A percentile compares a stretch with the other conserved stretches of the same genome.
phyloP scores from a whole-genome alignment of 2,329 filamentous ascomycete species.

The Monosporascus cannonballus region DNA sequence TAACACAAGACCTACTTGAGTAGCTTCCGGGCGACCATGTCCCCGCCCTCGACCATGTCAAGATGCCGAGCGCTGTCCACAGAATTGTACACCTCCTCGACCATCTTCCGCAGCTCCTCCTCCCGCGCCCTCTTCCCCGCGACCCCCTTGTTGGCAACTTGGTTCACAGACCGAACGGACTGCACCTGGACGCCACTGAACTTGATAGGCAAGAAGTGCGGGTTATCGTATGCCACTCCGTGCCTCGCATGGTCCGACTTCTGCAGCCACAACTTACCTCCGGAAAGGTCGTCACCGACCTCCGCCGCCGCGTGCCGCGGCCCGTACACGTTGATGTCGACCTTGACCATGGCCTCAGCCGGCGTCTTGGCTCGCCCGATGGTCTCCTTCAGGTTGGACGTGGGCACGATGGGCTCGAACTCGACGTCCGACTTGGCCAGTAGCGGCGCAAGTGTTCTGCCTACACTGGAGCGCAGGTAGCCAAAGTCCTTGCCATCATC shows the following conservation, averaged over 20 bases:
- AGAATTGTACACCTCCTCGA: no score
- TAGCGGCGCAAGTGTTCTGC: no score
- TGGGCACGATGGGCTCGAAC: constrained; percentile 17
- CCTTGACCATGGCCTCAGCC: constrained; percentile 21
- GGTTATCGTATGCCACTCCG: constrained; percentile 22
- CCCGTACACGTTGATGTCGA: constrained; percentile 34
- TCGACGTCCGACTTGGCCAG: constrained; percentile 10
- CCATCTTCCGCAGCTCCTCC: no score
- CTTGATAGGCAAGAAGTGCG: constrained; percentile 20
- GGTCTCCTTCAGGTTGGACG: constrained; percentile 12
- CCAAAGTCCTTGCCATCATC: no score
- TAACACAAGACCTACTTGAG: constrained; percentile 3
- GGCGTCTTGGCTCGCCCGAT: constrained; percentile 21
- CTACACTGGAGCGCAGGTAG: no score
- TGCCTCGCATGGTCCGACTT: constrained; percentile 16
- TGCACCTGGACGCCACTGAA: constrained; percentile 8
- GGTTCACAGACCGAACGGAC: neutral
- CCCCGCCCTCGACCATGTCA: no score
- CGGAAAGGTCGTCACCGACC: constrained; percentile 24
- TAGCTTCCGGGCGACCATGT: neutral
- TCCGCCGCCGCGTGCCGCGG: constrained; percentile 7
- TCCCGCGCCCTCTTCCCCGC: no score
- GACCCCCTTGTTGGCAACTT: no score
- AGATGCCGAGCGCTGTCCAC: no score
- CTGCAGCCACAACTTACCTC: constrained; percentile 29